Percentiles rank a stretch among this genome's conserved stretches.
These are phyloP conservation scores for Didymella pinodella DNA, from an alignment of 2,329 filamentous ascomycete species.

Conservation along the genomic window DNA sequence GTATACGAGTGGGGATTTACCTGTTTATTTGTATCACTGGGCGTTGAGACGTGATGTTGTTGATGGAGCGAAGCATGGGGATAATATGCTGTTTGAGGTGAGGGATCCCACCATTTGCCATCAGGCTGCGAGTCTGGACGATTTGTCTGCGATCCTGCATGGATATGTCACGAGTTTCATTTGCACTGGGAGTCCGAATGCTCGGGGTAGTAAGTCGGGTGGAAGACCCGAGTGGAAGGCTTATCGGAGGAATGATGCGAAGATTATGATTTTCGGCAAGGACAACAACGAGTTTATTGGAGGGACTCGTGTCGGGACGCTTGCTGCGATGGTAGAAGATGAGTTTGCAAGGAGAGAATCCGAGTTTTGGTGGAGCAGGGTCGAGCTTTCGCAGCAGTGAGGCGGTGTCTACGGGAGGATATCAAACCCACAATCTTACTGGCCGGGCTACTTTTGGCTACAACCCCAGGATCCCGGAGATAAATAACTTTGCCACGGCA, in stretches of 20 bases:
- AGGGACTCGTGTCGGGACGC: conserved; percentile 16
- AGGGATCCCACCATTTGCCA: background rate
- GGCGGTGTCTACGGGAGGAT: background rate
- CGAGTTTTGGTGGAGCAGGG: conserved; percentile 68
- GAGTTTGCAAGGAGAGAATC: conserved; percentile 59
- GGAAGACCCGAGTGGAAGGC: background rate
- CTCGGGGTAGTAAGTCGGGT: background rate
- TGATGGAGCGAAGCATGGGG: background rate
- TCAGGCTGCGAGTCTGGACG: background rate
- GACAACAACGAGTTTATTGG: conserved; percentile 1
- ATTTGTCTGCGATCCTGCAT: background rate
- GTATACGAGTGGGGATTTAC: conserved; percentile 32
- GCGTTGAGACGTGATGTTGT: background rate
- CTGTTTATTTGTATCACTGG: conserved; percentile 3
- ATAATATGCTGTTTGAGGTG: conserved; percentile 4
- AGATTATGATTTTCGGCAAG: background rate
- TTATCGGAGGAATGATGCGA: background rate
- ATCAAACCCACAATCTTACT: no score
- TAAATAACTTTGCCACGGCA: no score
- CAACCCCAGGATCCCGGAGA: no score
- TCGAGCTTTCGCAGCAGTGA: conserved; percentile 40
- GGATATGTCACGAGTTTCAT: background rate
- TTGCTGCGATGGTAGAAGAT: conserved; percentile 57
- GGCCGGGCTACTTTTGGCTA: no score
- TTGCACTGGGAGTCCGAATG: background rate